A percentile compares a stretch with the other conserved stretches of the same genome.
Conservation (phyloP, 176 grass and related monocot species). For the Avena eriantha region DNA sequence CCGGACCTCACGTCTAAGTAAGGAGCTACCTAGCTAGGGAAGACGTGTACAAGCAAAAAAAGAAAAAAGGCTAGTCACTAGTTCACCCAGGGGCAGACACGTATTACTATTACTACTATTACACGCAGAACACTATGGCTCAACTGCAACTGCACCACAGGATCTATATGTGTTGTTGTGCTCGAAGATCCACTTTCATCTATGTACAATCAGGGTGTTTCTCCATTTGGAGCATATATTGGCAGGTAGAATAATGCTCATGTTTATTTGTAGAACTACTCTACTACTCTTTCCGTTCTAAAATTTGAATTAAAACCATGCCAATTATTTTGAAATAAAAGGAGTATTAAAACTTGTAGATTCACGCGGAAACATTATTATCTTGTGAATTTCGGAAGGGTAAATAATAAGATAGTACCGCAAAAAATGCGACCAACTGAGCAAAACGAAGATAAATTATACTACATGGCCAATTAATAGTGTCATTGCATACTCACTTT, state of each 20-base stretch:
- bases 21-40: background rate
- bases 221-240: too few relatives aligned
- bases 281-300: too few relatives aligned
- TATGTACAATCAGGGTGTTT: background rate
- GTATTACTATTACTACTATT: background rate
- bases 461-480: background rate
- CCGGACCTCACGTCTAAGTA: slow-evolving; percentile 8
- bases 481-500: background rate
- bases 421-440: too few relatives aligned
- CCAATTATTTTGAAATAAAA: too few relatives aligned
- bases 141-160: background rate
- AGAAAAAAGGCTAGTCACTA: background rate
- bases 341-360: too few relatives aligned
- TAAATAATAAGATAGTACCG: too few relatives aligned
- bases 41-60: slow-evolving; percentile 22
- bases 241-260: too few relatives aligned
- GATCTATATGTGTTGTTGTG: background rate
- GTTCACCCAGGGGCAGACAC: background rate
- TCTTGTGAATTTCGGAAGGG: too few relatives aligned
- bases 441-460: too few relatives aligned
- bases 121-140: background rate
- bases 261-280: too few relatives aligned
- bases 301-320: too few relatives aligned
- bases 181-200: background rate
- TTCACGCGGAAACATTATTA: too few relatives aligned